A percentile compares a stretch with the other conserved stretches of the same genome.
phyloP scores from a whole-genome alignment of 192 early-diverging fungal genomes.

The Podila clonocystis region DNA sequence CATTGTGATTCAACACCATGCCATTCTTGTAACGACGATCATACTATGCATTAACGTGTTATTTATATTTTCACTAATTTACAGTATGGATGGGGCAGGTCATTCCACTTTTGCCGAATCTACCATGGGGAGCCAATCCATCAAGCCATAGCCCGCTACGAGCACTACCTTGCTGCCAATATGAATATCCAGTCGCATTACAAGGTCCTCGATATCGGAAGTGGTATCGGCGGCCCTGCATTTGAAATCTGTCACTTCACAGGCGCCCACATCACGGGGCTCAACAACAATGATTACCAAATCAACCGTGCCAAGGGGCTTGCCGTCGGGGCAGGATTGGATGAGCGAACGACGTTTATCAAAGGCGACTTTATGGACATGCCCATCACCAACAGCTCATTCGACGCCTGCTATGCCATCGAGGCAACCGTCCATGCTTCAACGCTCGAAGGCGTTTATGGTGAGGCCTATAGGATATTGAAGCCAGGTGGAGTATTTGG shows the following conservation, averaged over 20 bases:
- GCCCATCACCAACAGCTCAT: slow-evolving; percentile 81
- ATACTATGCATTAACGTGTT: not conserved
- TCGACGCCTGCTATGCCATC: slow-evolving; percentile 94
- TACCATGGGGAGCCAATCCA: slow-evolving; percentile 78
- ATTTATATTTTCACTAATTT: slow-evolving; percentile 3
- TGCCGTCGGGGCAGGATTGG: slow-evolving; percentile 73
- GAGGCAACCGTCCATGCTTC: slow-evolving; percentile 96
- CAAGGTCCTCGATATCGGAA: slow-evolving; percentile 91
- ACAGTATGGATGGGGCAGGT: slow-evolving; percentile 85
- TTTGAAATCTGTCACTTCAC: slow-evolving; percentile 91
- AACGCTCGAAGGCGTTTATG: slow-evolving; percentile 85
- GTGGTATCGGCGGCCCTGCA: slow-evolving; percentile 94
- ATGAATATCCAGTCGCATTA: slow-evolving; percentile 73
- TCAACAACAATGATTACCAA: slow-evolving; percentile 97
- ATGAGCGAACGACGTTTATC: slow-evolving; percentile 57
- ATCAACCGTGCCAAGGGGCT: slow-evolving; percentile 80
- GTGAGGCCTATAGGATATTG: slow-evolving; percentile 88
- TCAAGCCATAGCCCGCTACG: slow-evolving; percentile 90
- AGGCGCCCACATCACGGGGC: slow-evolving; percentile 87
- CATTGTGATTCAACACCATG: too few relatives aligned
- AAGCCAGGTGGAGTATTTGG: slow-evolving; percentile 95
- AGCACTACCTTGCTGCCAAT: slow-evolving; percentile 85
- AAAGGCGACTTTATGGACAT: slow-evolving; percentile 89
- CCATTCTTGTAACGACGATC: not conserved
- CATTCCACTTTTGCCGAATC: slow-evolving; percentile 93